Evolutionary conservation across 2,329 filamentous ascomycete species (phyloP).

Genomic region (Eurotiales sp.): DNA sequence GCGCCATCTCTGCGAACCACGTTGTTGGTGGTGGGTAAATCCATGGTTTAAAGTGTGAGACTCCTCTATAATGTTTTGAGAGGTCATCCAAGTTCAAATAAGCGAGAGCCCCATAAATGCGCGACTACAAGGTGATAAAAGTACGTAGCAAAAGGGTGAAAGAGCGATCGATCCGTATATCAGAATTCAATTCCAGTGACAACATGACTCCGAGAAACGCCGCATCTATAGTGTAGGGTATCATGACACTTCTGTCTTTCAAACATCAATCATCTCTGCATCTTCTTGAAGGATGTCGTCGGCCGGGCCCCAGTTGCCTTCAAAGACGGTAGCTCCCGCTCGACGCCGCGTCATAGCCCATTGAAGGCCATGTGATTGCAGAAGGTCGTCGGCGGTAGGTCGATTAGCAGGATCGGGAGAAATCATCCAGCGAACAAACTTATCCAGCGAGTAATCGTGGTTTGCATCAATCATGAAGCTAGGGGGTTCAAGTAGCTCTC

Average conservation of each 20-base stretch:
- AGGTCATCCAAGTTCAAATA: conserved; percentile 3
- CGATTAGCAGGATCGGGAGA: conserved; percentile 68
- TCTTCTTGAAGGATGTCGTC: conserved; percentile 58
- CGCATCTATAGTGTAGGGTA: conserved; percentile 6
- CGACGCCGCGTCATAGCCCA: conserved; percentile 77
- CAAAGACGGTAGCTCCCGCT: conserved; percentile 89
- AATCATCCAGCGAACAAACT: conserved; percentile 85
- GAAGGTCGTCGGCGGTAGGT: conserved; percentile 69
- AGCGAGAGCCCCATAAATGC: neutral
- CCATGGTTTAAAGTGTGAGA: conserved; percentile 10
- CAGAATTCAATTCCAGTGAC: conserved; percentile 12
- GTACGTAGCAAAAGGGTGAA: neutral
- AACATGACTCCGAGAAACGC: conserved; percentile 12
- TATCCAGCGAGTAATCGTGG: conserved; percentile 73
- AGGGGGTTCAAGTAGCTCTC: conserved; percentile 67
- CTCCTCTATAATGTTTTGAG: conserved; percentile 2
- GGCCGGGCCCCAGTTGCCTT: conserved; percentile 89
- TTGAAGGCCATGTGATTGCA: conserved; percentile 67
- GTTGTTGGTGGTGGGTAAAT: conserved; percentile 9
- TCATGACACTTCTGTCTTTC: conserved; percentile 19
- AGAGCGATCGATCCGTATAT: conserved; percentile 19
- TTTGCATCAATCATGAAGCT: conserved; percentile 79
- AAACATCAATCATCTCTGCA: conserved; percentile 63
- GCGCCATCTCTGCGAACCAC: conserved; percentile 13
- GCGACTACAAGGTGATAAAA: neutral